Evolutionary conservation across 768 basidiomycete species (phyloP).

Genomic region (Neoboletus brunneissimus): DNA sequence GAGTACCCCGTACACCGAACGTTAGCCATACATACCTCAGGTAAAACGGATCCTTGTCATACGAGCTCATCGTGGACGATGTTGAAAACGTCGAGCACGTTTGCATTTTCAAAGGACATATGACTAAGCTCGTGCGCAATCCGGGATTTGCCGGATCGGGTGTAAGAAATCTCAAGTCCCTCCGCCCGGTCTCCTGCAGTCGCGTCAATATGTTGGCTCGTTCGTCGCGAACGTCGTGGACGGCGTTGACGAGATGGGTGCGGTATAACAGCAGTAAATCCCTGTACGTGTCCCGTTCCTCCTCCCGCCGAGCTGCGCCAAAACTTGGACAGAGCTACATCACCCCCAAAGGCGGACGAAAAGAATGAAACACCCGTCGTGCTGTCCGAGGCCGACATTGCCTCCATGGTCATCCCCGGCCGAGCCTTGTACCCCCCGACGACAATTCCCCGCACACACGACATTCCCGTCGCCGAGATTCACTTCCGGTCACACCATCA

Average conservation of each 20-base stretch:
- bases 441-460: conserved; percentile 59
- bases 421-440: conserved; percentile 54
- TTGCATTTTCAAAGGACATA: neutral
- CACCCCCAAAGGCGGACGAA: conserved; percentile 4
- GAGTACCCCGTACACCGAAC: conserved; percentile 8
- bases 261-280: conserved; percentile 14
- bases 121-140: neutral
- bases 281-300: conserved; percentile 12
- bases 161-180: neutral
- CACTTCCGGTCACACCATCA: conserved; percentile 80
- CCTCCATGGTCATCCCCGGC: conserved; percentile 60
- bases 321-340: neutral
- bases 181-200: neutral
- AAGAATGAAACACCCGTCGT: conserved; percentile 9
- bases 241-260: conserved; percentile 20
- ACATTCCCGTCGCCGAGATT: conserved; percentile 74
- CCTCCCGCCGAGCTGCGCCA: neutral
- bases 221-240: conserved; percentile 17
- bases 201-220: conserved; percentile 31
- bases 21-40: conserved; percentile 49
- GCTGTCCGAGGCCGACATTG: conserved; percentile 39
- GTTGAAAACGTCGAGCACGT: conserved; percentile 10
- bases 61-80: conserved; percentile 22
- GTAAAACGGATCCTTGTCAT: conserved; percentile 78
- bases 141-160: conserved; percentile 20